Base-by-base conservation (phyloP, 495 filamentous ascomycete species). In the Penicillium samsonianum region DNA sequence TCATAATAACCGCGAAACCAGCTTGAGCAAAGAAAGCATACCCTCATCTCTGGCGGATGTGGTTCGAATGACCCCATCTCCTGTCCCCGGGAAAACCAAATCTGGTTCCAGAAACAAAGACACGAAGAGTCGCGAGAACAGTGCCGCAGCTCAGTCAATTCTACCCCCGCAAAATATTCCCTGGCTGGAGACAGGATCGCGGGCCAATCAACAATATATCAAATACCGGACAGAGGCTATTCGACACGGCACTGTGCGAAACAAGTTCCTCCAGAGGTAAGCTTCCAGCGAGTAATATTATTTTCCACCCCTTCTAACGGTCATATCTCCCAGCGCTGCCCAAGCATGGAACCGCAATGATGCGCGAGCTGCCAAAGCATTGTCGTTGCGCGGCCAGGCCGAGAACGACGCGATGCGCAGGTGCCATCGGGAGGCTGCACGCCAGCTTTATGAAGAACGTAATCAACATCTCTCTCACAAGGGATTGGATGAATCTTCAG, bases 271-370 rank as follows among this genome's bases (percentile, higher is more conserved):
- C 26, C 94, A 98, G 71, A 95, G 91, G 91, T 94, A 76, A 64
- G 71, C 45, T 2, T 25, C 60, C 50, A 7, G 5, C 43, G 40
- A 16, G 33, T 26, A 3, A 8, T 19, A 4, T 28, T 38, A 63
- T 78, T 47, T 78, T 67, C 26, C 8, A 10, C 31, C 17, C 17
- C 11, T 28, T 25, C 55, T 70, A 53, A 65, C 67, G 62, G 30
- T 65, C 14, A 43, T 14, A 43, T 45, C 23, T 28, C 25, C 31
- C 31, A 96, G 92, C 67, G 95, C 95, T 50, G 93, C 94, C n/a
- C 92, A 96, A 79, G 95, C 95, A n/a, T 99, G 95, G 95, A 96
- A 98, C 69, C 89, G 95, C 48, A 97, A 95, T 66, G 95, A 99
- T 70, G 92, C 95, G 22, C 87, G 95, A 60, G 92, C 94, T 16